phyloP scores from a whole-genome alignment of 75 land plant genomes.

The Cryptomeria japonica region DNA sequence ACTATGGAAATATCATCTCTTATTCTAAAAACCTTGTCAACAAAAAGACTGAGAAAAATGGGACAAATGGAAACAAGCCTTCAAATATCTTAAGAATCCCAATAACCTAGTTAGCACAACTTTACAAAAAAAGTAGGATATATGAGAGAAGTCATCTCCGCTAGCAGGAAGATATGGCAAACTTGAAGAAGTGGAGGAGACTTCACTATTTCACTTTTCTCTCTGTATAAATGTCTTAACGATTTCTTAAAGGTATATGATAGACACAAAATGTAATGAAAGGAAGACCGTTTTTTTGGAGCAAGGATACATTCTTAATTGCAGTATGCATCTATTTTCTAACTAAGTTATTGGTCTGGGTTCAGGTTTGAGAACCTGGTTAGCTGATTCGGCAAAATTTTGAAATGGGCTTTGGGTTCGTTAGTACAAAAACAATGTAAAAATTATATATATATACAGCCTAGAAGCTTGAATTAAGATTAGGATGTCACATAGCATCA shows the following conservation, averaged over 20 bases:
- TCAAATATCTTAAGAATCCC: neutral
- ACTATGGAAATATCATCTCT: no score
- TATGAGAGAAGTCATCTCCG: neutral
- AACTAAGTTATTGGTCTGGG: no score
- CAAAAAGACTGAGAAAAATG: neutral
- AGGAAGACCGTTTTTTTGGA: neutral
- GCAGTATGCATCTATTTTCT: neutral
- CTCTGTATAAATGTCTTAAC: neutral
- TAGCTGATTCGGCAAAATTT: no score
- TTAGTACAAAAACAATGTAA: no score
- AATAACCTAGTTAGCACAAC: neutral
- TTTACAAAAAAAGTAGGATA: neutral
- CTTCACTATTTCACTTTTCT: neutral
- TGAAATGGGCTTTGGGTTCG: no score
- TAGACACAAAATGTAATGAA: neutral
- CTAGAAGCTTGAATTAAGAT: no score
- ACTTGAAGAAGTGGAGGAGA: neutral
- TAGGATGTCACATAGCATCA: no score
- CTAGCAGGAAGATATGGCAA: neutral
- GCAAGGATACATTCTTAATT: neutral
- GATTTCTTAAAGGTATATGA: neutral
- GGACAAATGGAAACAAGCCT: neutral
- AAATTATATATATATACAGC: no score
- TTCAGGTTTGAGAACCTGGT: no score
- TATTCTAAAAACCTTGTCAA: neutral